phyloP scores from a whole-genome alignment of 2,329 filamentous ascomycete genomes.

The Scytalidium sp. region DNA sequence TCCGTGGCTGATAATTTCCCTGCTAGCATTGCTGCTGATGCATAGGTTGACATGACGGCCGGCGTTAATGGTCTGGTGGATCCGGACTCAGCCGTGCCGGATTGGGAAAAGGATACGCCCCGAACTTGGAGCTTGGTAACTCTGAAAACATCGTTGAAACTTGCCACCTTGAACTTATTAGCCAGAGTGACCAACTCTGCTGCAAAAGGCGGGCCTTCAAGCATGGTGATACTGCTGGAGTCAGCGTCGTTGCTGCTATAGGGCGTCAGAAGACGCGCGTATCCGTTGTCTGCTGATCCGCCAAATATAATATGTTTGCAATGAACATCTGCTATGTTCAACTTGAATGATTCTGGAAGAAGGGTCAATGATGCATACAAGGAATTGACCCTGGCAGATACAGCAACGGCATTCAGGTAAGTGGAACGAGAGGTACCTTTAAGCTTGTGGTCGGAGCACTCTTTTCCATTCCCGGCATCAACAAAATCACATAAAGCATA shows the following conservation, averaged over 20 bases:
- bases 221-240: slow-evolving; percentile 30
- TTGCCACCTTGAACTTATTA: slow-evolving; percentile 21
- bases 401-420: too few relatives aligned
- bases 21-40: too few relatives aligned
- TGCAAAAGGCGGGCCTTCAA: slow-evolving; percentile 37
- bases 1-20: too few relatives aligned
- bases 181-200: slow-evolving; percentile 31
- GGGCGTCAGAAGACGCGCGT: slow-evolving; percentile 36
- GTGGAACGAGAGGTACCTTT: too few relatives aligned
- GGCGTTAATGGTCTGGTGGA: slow-evolving; percentile 5
- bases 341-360: slow-evolving; percentile 28
- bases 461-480: slow-evolving; percentile 39
- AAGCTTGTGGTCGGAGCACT: slow-evolving; percentile 39
- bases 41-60: too few relatives aligned
- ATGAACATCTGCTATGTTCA: slow-evolving; percentile 33
- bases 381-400: too few relatives aligned
- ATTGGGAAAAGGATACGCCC: slow-evolving; percentile 7
- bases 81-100: slow-evolving; percentile 3
- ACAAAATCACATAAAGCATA: slow-evolving; percentile 34
- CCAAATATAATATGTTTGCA: slow-evolving; percentile 38
- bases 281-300: slow-evolving; percentile 39
- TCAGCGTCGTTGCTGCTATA: slow-evolving; percentile 22
- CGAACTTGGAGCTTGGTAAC: slow-evolving; percentile 19
- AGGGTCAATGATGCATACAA: slow-evolving; percentile 13
- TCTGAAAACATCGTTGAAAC: slow-evolving; percentile 23